Conservation (phyloP, 2,329 filamentous ascomycete species). For the Clonostachys solani region DNA sequence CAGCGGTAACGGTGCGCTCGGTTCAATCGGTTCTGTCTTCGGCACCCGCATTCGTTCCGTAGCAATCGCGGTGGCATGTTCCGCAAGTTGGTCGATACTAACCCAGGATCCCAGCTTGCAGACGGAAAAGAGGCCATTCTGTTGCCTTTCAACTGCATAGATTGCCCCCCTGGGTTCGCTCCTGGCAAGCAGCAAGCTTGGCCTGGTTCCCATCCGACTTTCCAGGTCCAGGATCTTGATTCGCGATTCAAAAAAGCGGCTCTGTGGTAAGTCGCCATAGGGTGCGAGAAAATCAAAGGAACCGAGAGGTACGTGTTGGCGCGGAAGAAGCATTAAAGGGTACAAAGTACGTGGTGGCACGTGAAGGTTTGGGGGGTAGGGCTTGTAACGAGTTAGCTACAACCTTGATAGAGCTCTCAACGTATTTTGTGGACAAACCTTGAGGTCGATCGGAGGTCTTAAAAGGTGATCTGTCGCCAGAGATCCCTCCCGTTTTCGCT, state of each 20-base stretch:
- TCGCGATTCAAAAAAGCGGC: conserved; percentile 55
- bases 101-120: conserved; percentile 68
- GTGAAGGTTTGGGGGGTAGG: conserved; percentile 46
- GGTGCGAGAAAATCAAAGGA: conserved; percentile 53
- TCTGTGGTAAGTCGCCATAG: conserved; percentile 43
- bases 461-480: conserved; percentile 47
- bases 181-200: conserved; percentile 57
- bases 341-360: conserved; percentile 51
- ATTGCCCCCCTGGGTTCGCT: conserved; percentile 47
- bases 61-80: conserved; percentile 36
- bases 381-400: conserved; percentile 6
- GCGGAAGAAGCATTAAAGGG: conserved; percentile 58
- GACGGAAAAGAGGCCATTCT: conserved; percentile 57
- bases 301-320: conserved; percentile 56
- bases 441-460: conserved; percentile 45
- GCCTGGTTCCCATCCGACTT: conserved; percentile 48
- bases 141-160: conserved; percentile 64
- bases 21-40: neutral
- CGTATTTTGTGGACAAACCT: conserved; percentile 27
- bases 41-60: conserved; percentile 18
- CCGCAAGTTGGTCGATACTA: conserved; percentile 48
- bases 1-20: conserved; percentile 14
- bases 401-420: neutral
- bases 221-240: conserved; percentile 62
- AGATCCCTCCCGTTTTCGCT: conserved; percentile 28